Conservation (phyloP, 305 asterid species). For the Fraxinus velutina region DNA sequence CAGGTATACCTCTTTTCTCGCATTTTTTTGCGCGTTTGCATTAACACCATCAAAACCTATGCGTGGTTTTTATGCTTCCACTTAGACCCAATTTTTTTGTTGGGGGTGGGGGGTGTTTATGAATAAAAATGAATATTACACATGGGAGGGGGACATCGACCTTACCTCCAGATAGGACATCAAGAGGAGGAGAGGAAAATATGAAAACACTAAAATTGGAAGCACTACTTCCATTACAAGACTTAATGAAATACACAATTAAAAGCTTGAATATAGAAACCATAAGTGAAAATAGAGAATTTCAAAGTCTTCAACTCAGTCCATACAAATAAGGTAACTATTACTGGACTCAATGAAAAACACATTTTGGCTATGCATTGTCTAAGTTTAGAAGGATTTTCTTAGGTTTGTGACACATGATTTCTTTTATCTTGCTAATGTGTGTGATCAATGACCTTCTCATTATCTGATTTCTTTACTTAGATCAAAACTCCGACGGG, state of each 20-base stretch:
- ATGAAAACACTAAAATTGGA: background rate
- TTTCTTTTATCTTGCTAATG: background rate
- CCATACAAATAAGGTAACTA: background rate
- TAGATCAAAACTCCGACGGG: slow-evolving; percentile 91
- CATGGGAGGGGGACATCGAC: background rate
- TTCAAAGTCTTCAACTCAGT: background rate
- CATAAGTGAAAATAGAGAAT: background rate
- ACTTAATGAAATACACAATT: background rate
- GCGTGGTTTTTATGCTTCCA: background rate
- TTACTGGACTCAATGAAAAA: background rate
- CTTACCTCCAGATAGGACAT: background rate
- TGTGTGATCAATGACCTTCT: slow-evolving; percentile 7
- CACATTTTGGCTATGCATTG: background rate
- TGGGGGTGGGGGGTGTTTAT: background rate
- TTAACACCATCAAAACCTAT: background rate
- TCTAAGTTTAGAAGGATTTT: background rate
- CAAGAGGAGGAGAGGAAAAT: background rate
- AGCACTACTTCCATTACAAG: background rate
- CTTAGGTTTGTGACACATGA: slow-evolving; percentile 5
- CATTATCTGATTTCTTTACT: background rate
- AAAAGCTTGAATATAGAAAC: background rate
- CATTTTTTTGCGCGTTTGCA: background rate
- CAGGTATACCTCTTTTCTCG: slow-evolving; percentile 38
- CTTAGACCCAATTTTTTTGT: background rate
- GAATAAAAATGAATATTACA: background rate